Evolutionary conservation across 176 grass and related monocot genomes (phyloP).

Genomic region (Zoysia japonica): DNA sequence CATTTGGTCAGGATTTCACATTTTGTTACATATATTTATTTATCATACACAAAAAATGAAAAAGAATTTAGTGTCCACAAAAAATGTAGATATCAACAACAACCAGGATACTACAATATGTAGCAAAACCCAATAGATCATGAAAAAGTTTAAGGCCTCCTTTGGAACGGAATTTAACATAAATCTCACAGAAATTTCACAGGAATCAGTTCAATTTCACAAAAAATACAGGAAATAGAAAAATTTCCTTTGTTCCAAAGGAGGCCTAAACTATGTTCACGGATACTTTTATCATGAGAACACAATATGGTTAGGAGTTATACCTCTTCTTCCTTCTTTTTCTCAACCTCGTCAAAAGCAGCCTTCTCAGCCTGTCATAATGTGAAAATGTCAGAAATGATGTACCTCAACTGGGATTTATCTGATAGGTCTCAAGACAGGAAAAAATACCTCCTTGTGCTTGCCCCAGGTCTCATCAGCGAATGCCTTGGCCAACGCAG

Average conservation of each 20-base stretch:
- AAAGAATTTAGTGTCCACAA: neutral
- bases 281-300: neutral
- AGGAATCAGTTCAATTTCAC: no score
- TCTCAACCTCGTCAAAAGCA: constrained; percentile 90
- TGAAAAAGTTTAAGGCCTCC: neutral
- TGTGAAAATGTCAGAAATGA: neutral
- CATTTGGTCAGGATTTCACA: neutral
- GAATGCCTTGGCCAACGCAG: constrained; percentile 69
- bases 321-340: constrained; percentile 89
- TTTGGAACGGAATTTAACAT: no score
- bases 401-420: neutral
- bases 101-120: neutral
- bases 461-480: constrained; percentile 86
- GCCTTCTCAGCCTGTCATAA: constrained; percentile 79
- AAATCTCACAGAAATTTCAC: no score
- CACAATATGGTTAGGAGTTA: constrained; percentile 16
- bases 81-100: no score
- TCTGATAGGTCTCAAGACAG: neutral
- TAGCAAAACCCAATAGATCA: neutral
- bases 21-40: neutral
- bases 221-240: no score
- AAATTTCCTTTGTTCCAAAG: no score
- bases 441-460: constrained; percentile 60
- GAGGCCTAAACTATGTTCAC: neutral
- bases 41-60: neutral